These are phyloP conservation scores for Fusarium longipes DNA, from an alignment of 2,329 filamentous ascomycete species.

Conservation along the genomic window DNA sequence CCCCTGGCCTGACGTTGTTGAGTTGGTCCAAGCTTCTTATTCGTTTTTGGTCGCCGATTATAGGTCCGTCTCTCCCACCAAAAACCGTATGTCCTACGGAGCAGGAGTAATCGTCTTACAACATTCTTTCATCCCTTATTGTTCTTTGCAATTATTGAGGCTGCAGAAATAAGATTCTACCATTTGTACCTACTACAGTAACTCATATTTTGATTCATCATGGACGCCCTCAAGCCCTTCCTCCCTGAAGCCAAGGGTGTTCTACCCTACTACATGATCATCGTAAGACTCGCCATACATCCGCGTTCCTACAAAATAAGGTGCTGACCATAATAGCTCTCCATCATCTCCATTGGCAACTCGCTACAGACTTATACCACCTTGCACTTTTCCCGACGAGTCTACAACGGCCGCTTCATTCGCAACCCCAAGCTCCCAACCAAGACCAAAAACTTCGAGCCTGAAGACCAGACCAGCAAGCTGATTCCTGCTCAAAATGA, in stretches of 20 bases:
- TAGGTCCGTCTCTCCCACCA: conserved; percentile 31
- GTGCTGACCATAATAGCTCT: conserved; percentile 68
- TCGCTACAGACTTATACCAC: conserved; percentile 85
- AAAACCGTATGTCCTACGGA: conserved; percentile 17
- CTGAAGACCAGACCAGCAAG: conserved; percentile 65
- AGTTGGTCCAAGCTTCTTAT: conserved; percentile 47
- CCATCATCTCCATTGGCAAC: conserved; percentile 85
- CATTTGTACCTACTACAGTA: too few relatives aligned
- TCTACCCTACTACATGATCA: conserved; percentile 68
- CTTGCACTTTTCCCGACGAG: conserved; percentile 82
- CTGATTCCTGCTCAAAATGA: conserved; percentile 59
- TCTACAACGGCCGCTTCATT: conserved; percentile 79
- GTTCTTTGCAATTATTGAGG: background rate
- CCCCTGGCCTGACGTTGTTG: conserved; percentile 48
- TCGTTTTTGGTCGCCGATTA: conserved; percentile 18
- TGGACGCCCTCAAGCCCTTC: conserved; percentile 59
- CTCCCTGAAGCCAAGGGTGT: conserved; percentile 64
- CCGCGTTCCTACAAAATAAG: background rate
- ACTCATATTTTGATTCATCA: too few relatives aligned
- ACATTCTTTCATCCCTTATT: background rate
- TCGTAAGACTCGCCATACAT: conserved; percentile 55
- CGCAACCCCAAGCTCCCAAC: conserved; percentile 60
- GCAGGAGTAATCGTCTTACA: conserved; percentile 1
- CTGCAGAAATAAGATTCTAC: conserved; percentile 8
- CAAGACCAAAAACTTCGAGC: conserved; percentile 57